A percentile compares a stretch with the other conserved stretches of the same genome.
Evolutionary conservation across 164 flowering plant genomes (phyloP).

Genomic region (Chimonanthus praecox): DNA sequence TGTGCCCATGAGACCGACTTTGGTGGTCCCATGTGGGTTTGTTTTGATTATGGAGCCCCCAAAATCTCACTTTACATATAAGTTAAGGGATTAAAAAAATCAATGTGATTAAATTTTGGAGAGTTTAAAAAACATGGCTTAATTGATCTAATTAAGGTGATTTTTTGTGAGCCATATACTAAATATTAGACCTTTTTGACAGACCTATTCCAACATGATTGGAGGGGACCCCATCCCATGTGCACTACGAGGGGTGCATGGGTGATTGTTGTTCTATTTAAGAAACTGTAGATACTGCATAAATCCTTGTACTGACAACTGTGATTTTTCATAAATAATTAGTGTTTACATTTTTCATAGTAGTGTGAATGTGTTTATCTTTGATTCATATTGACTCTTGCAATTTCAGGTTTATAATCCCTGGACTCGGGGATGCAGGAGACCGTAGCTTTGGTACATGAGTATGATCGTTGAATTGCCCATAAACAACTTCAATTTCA

Average conservation of each 20-base stretch:
- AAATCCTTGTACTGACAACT: background rate
- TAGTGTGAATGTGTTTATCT: background rate
- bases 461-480: constrained; percentile 1
- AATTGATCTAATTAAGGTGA: background rate
- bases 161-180: too few species aligned
- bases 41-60: too few species aligned
- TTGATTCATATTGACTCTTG: background rate
- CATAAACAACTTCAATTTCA: background rate
- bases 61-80: too few species aligned
- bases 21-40: too few species aligned
- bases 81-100: too few species aligned
- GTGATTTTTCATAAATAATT: background rate
- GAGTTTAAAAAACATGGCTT: too few species aligned
- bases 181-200: background rate
- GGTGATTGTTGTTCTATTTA: too few species aligned
- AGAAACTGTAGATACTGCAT: background rate
- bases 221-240: background rate
- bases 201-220: too few species aligned
- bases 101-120: background rate
- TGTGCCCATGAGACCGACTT: too few species aligned
- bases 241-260: too few species aligned
- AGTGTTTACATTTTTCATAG: background rate
- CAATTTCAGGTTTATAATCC: constrained; percentile 71
- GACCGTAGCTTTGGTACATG: constrained; percentile 86
- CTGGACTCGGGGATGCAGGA: constrained; percentile 97